These are phyloP conservation scores for Rhizopogon sp. DNA, from an alignment of 768 basidiomycete species.

Conservation along the genomic window DNA sequence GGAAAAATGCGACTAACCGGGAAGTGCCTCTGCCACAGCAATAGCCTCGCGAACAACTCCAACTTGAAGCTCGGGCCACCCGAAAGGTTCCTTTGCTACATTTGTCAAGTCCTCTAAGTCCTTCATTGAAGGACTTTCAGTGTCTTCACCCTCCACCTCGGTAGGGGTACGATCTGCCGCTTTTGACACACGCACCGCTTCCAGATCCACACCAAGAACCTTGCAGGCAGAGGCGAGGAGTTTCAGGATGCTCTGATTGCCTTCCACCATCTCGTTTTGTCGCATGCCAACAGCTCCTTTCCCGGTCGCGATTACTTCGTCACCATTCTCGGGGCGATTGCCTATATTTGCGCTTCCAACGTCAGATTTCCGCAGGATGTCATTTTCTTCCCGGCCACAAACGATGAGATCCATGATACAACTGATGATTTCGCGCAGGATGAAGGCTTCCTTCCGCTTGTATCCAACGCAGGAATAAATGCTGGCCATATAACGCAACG, in stretches of 20 bases:
- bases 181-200: slow-evolving; percentile 54
- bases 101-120: slow-evolving; percentile 34
- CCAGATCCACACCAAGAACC: slow-evolving; percentile 78
- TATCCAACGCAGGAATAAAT: slow-evolving; percentile 81
- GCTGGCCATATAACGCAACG: slow-evolving; percentile 67
- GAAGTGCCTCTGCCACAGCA: slow-evolving; percentile 84
- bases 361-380: slow-evolving; percentile 36
- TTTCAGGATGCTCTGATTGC: slow-evolving; percentile 76
- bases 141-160: slow-evolving; percentile 16
- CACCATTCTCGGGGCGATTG: slow-evolving; percentile 36
- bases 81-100: slow-evolving; percentile 51
- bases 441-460: slow-evolving; percentile 81
- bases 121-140: slow-evolving; percentile 1
- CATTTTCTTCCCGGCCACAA: slow-evolving; percentile 75
- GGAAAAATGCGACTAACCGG: slow-evolving; percentile 48
- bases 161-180: slow-evolving; percentile 6
- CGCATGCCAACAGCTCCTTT: slow-evolving; percentile 65
- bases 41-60: slow-evolving; percentile 92
- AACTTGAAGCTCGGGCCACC: slow-evolving; percentile 94
- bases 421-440: slow-evolving; percentile 81
- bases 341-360: slow-evolving; percentile 38
- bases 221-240: slow-evolving; percentile 72
- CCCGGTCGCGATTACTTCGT: slow-evolving; percentile 12
- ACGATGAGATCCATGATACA: slow-evolving; percentile 82
- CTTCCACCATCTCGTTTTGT: slow-evolving; percentile 67